Conservation (phyloP, 1,284 basidiomycete genomes). For the Grifola frondosa region DNA sequence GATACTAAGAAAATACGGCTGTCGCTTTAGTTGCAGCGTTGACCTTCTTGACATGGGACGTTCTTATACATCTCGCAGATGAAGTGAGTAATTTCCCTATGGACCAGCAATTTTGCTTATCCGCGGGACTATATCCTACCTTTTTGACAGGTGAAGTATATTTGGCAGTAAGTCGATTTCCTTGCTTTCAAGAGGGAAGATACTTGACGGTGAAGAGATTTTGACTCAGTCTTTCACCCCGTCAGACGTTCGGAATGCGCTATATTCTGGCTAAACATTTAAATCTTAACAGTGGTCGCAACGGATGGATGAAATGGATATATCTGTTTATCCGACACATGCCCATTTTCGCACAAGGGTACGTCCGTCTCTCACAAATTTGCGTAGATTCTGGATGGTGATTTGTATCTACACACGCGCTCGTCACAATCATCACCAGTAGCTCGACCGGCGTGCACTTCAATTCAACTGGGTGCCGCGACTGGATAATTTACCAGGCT, state of each 20-base stretch:
- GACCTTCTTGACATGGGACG: slow-evolving; percentile 12
- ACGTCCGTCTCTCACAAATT: neutral
- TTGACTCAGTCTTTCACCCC: too few relatives aligned
- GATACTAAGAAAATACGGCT: too few relatives aligned
- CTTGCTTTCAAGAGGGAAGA: neutral
- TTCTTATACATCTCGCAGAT: slow-evolving; percentile 4
- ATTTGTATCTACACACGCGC: too few relatives aligned
- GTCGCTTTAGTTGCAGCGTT: slow-evolving; percentile 13
- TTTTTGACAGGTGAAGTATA: slow-evolving; percentile 9
- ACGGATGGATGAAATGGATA: slow-evolving; percentile 12
- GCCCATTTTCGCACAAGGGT: slow-evolving; percentile 9
- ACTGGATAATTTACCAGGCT: slow-evolving; percentile 3
- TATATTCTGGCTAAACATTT: neutral
- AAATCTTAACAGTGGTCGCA: slow-evolving; percentile 4
- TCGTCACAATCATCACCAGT: neutral
- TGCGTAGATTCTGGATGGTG: neutral
- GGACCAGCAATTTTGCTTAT: neutral
- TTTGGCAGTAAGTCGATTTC: slow-evolving; percentile 17
- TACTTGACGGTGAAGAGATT: neutral
- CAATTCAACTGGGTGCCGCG: neutral
- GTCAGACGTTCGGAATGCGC: too few relatives aligned
- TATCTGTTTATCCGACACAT: slow-evolving; percentile 15
- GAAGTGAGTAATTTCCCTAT: slow-evolving; percentile 5
- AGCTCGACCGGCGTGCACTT: neutral
- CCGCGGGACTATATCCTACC: neutral